These are phyloP conservation scores for Baudoinia panamericana DNA, from an alignment of 495 filamentous ascomycete species.

Conservation along the genomic window DNA sequence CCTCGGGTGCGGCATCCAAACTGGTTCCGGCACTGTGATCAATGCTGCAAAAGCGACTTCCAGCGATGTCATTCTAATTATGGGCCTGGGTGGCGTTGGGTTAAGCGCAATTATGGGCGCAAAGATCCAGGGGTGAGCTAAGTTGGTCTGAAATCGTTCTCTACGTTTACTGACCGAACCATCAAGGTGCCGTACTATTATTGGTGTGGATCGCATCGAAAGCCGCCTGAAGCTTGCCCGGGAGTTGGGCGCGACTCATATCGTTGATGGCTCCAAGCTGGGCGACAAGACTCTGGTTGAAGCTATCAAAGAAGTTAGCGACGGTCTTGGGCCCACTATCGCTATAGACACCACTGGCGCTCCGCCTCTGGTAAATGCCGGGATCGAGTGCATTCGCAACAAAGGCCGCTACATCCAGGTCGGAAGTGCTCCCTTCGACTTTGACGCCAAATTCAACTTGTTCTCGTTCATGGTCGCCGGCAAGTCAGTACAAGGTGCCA, in stretches of 20 bases:
- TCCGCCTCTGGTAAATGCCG: constrained; percentile 16
- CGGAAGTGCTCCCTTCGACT: constrained; percentile 19
- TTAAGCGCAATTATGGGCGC: constrained; percentile 24
- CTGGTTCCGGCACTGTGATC: constrained; percentile 28
- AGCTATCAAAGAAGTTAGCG: constrained; percentile 9
- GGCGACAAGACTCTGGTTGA: constrained; percentile 14
- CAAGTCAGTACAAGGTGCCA: constrained; percentile 19
- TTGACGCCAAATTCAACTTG: constrained; percentile 13
- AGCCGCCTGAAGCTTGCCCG: constrained; percentile 20
- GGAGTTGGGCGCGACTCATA: constrained; percentile 22
- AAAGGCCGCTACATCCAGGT: constrained; percentile 23
- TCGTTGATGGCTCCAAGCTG: constrained; percentile 17
- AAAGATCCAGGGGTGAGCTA: constrained; percentile 12
- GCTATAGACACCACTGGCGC: constrained; percentile 24
- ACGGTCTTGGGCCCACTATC: constrained; percentile 15
- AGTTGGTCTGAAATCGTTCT: background rate
- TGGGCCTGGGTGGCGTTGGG: constrained; percentile 25
- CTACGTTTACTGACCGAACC: background rate
- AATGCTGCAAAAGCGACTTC: constrained; percentile 17
- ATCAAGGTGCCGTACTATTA: constrained; percentile 16
- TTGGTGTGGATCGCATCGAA: constrained; percentile 21
- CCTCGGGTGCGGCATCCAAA: constrained; percentile 34
- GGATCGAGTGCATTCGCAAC: constrained; percentile 17
- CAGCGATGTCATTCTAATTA: constrained; percentile 17
- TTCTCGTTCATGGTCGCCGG: constrained; percentile 18